Base-by-base conservation (phyloP, 1,139 yeast genomes). In the Chernovozyma sophiae-reginae region DNA sequence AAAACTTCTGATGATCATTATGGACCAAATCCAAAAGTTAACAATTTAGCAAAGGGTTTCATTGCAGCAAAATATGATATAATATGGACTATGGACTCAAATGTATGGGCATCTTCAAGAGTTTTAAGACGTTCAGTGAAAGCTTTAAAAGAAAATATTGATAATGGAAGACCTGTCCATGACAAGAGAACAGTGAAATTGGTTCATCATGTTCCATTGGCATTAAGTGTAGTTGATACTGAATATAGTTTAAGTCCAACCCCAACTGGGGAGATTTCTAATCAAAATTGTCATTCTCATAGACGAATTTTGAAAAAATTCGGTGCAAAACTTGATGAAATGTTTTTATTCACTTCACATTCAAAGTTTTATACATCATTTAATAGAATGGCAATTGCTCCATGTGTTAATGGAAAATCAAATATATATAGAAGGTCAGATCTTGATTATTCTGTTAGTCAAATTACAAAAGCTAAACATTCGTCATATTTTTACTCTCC, bases 351-450 rank as follows among this genome's bases (percentile, higher is more conserved):
- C 34, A 82, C 95, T 0, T 78, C 95, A 1, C 96, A 87, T 60
- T 79, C 90, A 39, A 86, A 86, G 60, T 86, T 87, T 56, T 87
- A 87, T 57, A 77, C 82, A 5, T 80, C 86, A 25, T 77, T 87
- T 51, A 87, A 87, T 55, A 76, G 79, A 43, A 61, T 83, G 13
- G 77, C 82, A n/a, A 62, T 86, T 17, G 95, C 95, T 0, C 95
- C 96, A 0, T 87, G 96, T 60, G 95, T 87, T 35, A 87, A 85
- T 67, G 96, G 96, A n/a, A 87, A 89, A 56, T 84, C 95, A 17
- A 87, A 87, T 54, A 52, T 87, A 34, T 87, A 85, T 56, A 67
- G 94, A 16, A 69, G 78, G 33, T 76, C 86, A 1, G 86, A 78
- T 39, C 59, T 87, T 30, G 94, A 86, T 55, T 48, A 46, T 17